Base-by-base conservation (phyloP, 768 basidiomycete genomes). In the Chalciporus pseudorubinellus region DNA sequence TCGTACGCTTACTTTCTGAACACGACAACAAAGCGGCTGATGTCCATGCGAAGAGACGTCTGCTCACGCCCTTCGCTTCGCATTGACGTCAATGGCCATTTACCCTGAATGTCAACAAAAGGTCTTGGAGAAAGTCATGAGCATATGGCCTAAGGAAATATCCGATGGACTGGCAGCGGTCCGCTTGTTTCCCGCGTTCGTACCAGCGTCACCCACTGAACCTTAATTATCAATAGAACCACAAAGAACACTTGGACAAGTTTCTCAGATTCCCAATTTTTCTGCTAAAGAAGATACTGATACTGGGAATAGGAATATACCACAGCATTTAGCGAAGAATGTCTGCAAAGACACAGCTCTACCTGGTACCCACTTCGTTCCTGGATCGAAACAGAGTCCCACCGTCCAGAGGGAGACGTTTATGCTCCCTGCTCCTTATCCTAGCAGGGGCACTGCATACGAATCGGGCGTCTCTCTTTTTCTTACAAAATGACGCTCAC, bases 41-140 rank as follows among this genome's bases (percentile, higher is more conserved):
- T 28, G 10, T 29, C n/a, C 20, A 21, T 9, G 11, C n/a, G 0
- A 48, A 80, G 78, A 80, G 62, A 81, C 78, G 0, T 70, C 76
- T 1, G 70, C 78, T 6, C 74, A 79, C 53, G 66, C 77, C 0
- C 65, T 79, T 4, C 66, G 67, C 34, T 79, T 79, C 50, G 68
- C 72, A 1, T 50, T 80, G 13, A 64, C 59, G 0, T 64, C 78
- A 11, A 62, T 83, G 8, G 81, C 82, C 4, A 64, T 81, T 12
- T 64, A 81, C 56, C 79, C 80, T 3, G 76, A 77, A 1, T 67
- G 68, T 28, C 82, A 83, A 57, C 62, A 72, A 22, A 76, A 70
- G 48, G 56, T 83, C 0, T 74, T 71, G 43, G 68, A 76, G 29
- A 78, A 82, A 47, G 60, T 71, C 6, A 29, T 45, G 7, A 48